Percentiles rank a stretch among this genome's conserved stretches.
phyloP scores from a whole-genome alignment of 2,329 filamentous ascomycete genomes.

The Fusarium neocosmosporiellum region DNA sequence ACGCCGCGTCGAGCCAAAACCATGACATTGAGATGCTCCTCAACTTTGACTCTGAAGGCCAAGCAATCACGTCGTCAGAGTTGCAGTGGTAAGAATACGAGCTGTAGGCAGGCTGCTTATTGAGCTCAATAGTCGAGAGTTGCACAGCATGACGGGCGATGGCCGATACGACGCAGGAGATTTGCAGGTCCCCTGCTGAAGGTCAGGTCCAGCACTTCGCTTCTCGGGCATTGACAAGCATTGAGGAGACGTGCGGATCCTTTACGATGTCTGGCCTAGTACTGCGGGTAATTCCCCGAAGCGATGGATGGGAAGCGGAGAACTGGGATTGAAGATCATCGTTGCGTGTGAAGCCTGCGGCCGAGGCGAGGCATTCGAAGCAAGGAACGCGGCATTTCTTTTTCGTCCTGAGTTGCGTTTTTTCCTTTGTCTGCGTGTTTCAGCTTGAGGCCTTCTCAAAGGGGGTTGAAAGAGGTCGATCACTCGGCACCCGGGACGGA shows the following conservation, averaged over 20 bases:
- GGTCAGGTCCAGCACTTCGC: conserved; percentile 10
- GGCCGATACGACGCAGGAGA: conserved; percentile 27
- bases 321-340: conserved; percentile 28
- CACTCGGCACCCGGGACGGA: neutral
- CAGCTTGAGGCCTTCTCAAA: neutral
- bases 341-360: conserved; percentile 3
- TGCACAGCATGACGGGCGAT: conserved; percentile 33
- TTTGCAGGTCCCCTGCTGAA: neutral
- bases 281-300: conserved; percentile 2
- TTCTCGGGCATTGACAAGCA: neutral
- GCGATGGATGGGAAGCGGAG: conserved; percentile 9
- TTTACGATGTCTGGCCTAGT: conserved; percentile 22
- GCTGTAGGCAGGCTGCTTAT: conserved; percentile 24
- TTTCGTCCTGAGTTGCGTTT: neutral
- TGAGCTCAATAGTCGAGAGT: conserved; percentile 5
- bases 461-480: neutral
- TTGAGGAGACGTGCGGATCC: conserved; percentile 23
- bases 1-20: neutral
- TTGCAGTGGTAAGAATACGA: conserved; percentile 14
- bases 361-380: conserved; percentile 30
- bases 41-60: neutral
- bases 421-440: conserved; percentile 4
- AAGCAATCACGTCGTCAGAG: neutral
- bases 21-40: neutral
- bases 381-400: conserved; percentile 6